A percentile compares a stretch with the other conserved stretches of the same genome.
Conservation (phyloP, 495 filamentous ascomycete species). For the Aspergillus affinis region DNA sequence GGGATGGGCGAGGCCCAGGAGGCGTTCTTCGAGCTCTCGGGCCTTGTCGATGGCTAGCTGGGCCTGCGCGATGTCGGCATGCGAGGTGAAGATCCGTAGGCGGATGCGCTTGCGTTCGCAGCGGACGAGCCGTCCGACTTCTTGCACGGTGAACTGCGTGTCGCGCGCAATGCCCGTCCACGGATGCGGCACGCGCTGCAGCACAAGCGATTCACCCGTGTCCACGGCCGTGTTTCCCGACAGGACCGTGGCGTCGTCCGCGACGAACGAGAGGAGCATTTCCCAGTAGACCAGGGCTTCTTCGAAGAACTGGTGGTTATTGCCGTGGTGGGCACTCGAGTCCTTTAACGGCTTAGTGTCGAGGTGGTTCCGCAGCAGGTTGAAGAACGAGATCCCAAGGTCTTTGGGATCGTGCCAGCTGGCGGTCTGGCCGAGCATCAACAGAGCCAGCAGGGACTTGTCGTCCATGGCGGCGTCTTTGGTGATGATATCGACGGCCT, state of each 20-base stretch:
- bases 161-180: constrained; percentile 60
- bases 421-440: constrained; percentile 57
- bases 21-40: constrained; percentile 49
- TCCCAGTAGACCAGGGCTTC: constrained; percentile 61
- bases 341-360: constrained; percentile 30
- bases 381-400: constrained; percentile 52
- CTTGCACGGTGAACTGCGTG: constrained; percentile 53
- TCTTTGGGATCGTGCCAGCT: constrained; percentile 58
- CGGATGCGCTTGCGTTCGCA: constrained; percentile 47
- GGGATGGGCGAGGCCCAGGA: constrained; percentile 50
- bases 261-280: constrained; percentile 58
- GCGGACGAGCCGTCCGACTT: constrained; percentile 54
- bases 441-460: constrained; percentile 50
- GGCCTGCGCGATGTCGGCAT: constrained; percentile 39
- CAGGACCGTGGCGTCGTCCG: constrained; percentile 42
- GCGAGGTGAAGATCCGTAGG: constrained; percentile 35
- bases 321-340: constrained; percentile 25
- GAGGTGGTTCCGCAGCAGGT: constrained; percentile 44
- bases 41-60: constrained; percentile 48
- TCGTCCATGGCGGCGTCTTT: constrained; percentile 45
- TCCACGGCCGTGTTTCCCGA: constrained; percentile 24
- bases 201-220: constrained; percentile 30
- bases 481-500: constrained; percentile 49
- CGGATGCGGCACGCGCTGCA: constrained; percentile 52
- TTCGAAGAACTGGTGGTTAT: constrained; percentile 57